Base-by-base conservation (phyloP, 257 asterid species). In the Thymus mandschuricus region DNA sequence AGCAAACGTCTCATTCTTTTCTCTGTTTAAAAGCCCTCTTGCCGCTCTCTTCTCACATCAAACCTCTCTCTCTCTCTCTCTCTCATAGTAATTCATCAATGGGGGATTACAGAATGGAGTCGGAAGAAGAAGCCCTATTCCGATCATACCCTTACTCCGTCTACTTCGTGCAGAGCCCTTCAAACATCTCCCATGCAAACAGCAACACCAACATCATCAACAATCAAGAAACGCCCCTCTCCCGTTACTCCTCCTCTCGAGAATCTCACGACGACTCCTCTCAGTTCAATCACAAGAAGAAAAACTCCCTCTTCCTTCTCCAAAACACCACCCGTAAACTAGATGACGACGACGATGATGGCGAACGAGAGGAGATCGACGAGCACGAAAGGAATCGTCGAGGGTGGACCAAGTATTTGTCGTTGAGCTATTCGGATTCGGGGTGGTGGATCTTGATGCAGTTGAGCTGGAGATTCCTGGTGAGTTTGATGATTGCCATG, bases 91-190 rank as follows among this genome's bases (percentile, higher is more conserved):
- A 0, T 50, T 8, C 28, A 3, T 27, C 34, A 10, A 49, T 41
- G 96, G 46, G 76, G 5, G 75, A 71, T 60, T 57, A 76, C 66
- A 75, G 81, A 75, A 79, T 12, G 70, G 90, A 88, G 2, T 76
- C 83, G 0, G 96, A 86, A 63, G 97, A 86, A 31, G 97, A 91
- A 77, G 86, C 96, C 0, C 60, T 87, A 33, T 88, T 82, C 78
- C 85, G 87, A 3, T 72, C 88, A 48, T 85, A 80, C 75, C 87
- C 89, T 5, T 85, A 81, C 61, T 73, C 91, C 1, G 59, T 82
- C 3, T 90, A 88, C 83, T 91, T 81, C 52, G 94, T 88, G 5
- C 92, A 86, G 21, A 88, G 96, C 83, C 97, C 97, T 1, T 85
- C 93, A 0, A 75, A 84, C 49, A 13, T 76, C 49, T 84, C 90